A percentile compares a stretch with the other conserved stretches of the same genome.
Conservation (phyloP, 345 rosid species). For the Toxicodendron radicans region DNA sequence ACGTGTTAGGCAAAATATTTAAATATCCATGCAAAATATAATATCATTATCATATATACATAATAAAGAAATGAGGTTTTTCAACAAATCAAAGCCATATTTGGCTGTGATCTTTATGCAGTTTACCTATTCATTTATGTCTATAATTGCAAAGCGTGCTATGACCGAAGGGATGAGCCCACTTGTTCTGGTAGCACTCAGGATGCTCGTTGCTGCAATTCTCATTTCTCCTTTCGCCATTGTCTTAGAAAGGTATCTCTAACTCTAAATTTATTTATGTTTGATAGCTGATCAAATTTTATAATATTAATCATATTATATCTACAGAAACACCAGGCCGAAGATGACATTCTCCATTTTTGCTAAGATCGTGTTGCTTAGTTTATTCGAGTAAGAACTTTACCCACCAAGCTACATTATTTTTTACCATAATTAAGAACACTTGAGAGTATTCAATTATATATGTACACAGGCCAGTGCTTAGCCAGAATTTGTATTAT, state of each 20-base stretch:
- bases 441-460: too few species aligned
- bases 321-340: slow-evolving; percentile 68
- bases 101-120: not conserved
- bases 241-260: slow-evolving; percentile 52
- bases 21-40: too few species aligned
- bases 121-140: not conserved
- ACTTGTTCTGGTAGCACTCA: slow-evolving; percentile 35
- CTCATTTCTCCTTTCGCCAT: slow-evolving; percentile 75
- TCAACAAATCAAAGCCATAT: not conserved
- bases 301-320: not conserved
- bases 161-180: not conserved
- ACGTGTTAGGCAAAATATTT: too few species aligned
- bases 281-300: not conserved
- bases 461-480: slow-evolving; percentile 34
- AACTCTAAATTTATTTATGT: not conserved
- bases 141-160: not conserved
- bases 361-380: slow-evolving; percentile 48
- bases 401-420: too few species aligned
- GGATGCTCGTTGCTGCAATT: slow-evolving; percentile 56
- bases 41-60: too few species aligned
- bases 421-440: too few species aligned
- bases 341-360: slow-evolving; percentile 70
- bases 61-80: too few species aligned
- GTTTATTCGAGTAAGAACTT: slow-evolving; percentile 8
- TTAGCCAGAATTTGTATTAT: slow-evolving; percentile 50